phyloP scores from a whole-genome alignment of 345 rosid genomes.

The Psidium friedrichsthalianum region DNA sequence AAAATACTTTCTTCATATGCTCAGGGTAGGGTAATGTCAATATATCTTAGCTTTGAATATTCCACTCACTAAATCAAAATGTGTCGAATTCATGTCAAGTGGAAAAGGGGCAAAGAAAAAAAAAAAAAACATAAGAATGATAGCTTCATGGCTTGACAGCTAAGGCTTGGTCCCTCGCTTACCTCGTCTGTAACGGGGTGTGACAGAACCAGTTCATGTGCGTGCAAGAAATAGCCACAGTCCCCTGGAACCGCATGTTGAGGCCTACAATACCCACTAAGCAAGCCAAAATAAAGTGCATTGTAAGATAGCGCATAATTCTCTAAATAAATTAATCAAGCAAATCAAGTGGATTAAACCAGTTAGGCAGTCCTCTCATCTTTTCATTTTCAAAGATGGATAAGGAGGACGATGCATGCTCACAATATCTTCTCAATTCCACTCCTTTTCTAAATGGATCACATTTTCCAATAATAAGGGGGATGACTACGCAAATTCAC shows the following conservation, averaged over 20 bases:
- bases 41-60: neutral
- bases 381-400: too few species aligned
- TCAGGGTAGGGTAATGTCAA: neutral
- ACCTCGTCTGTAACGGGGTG: slow-evolving; percentile 60
- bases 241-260: slow-evolving; percentile 73
- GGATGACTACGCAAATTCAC: neutral
- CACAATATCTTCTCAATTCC: neutral
- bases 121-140: neutral
- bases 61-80: neutral
- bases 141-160: neutral
- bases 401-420: neutral
- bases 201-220: slow-evolving; percentile 44
- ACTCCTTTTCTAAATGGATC: neutral
- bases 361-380: neutral
- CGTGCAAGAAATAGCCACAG: slow-evolving; percentile 80
- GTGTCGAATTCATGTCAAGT: neutral
- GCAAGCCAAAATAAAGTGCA: neutral
- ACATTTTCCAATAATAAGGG: neutral
- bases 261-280: slow-evolving; percentile 69
- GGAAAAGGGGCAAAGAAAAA: neutral
- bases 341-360: neutral
- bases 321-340: neutral
- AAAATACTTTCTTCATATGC: neutral
- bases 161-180: neutral
- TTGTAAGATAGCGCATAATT: neutral